A percentile compares a stretch with the other conserved stretches of the same genome.
phyloP scores from a whole-genome alignment of 495 filamentous ascomycete genomes.

The Penicillium parvum region DNA sequence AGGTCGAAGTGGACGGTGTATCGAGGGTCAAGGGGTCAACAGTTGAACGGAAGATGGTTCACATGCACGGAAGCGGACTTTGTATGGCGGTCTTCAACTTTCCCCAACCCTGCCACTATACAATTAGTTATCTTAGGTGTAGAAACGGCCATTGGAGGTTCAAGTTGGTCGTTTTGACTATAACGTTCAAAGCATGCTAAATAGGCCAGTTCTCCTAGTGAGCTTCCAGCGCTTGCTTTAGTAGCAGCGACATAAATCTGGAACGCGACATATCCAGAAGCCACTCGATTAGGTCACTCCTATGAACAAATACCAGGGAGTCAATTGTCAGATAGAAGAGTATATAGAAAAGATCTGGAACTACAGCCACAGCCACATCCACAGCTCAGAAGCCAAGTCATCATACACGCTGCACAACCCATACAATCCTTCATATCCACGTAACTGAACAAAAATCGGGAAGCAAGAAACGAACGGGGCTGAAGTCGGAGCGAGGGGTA shows the following conservation, averaged over 20 bases:
- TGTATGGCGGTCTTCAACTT: too few species aligned
- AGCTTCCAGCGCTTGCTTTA: too few species aligned
- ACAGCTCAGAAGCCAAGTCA: conserved; percentile 5
- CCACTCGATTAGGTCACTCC: conserved; percentile 5
- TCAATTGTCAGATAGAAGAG: background rate
- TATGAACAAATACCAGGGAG: conserved; percentile 2
- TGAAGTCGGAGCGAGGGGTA: conserved; percentile 37
- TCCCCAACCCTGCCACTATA: too few species aligned
- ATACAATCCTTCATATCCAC: conserved; percentile 22
- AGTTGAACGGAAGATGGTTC: too few species aligned
- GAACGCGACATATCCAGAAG: background rate
- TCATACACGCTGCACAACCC: conserved; percentile 8
- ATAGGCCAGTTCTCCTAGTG: too few species aligned
- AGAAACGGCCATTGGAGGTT: too few species aligned
- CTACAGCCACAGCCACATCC: background rate
- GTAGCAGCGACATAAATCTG: too few species aligned
- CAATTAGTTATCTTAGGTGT: too few species aligned
- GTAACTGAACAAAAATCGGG: conserved; percentile 15
- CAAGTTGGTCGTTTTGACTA: too few species aligned
- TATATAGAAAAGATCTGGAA: background rate
- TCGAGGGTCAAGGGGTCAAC: background rate
- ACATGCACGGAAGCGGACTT: too few species aligned
- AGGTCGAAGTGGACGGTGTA: background rate
- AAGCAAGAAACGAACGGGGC: conserved; percentile 19
- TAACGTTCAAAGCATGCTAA: too few species aligned